Base-by-base conservation (phyloP, 805 yeast genomes). In the Candida sphagnicola region DNA sequence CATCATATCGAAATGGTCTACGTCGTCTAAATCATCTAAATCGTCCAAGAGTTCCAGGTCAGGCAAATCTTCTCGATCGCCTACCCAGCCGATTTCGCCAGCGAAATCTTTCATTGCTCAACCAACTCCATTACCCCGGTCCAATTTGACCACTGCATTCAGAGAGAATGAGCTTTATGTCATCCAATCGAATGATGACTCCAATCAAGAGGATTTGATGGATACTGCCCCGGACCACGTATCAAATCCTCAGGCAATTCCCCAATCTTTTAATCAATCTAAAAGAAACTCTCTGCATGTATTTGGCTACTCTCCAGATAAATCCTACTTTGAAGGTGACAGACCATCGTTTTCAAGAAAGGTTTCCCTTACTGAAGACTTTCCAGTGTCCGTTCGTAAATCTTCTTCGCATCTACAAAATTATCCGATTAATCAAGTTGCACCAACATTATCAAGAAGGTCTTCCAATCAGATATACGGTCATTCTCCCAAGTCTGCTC, bases 161-260 rank as follows among this genome's bases (percentile, higher is more conserved):
- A 31, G 12, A 12, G 4, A 14, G 8, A 31, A 31, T 23, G 35
- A 23, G 4, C 16, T 33, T 11, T 33, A 33, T 15, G 18, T 33
- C 18, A 33, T 33, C 5, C 26, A 18, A 10, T 33, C 35, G 13
- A 33, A 33, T n/a, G 35, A 33, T 15, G 35, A 33, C n/a, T 8
- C 12, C 13, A 12, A 11, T 4, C 34, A 31, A 12, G 34, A 31
- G n/a, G 29, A 26, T 6, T 13, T 12, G n/a, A 11, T 12, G 6
- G 6, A 21, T 21, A 21, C 10, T 6, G 8, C 24, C 24, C 10
- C 24, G 24, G 24, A 21, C 24, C 24, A 21, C 10, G 10, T n/a
- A n/a, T n/a, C n/a, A n/a, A n/a, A n/a, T n/a, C 24, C 24, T 21
- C 24, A 21, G 24, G 10, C 24, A 6, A 21, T 21, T 21, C 24